phyloP scores from a whole-genome alignment of 495 filamentous ascomycete species.

The Oidiodendron maius region DNA sequence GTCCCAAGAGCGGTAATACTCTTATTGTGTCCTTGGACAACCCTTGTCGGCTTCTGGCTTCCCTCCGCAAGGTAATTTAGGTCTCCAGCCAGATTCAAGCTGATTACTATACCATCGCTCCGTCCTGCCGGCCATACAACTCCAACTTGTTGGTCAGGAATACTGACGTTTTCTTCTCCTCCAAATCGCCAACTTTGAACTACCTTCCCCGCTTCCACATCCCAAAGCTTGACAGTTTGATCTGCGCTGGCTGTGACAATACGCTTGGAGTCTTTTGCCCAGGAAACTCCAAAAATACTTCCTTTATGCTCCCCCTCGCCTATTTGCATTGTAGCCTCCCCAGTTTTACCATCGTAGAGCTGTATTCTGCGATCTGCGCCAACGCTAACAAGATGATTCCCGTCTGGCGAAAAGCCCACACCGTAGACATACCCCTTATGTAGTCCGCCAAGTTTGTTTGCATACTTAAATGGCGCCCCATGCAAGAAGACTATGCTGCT shows the following conservation, averaged over 20 bases:
- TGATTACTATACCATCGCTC: conserved; percentile 81
- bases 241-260: conserved; percentile 93
- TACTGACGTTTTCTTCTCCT: conserved; percentile 65
- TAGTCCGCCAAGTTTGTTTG: conserved; percentile 60
- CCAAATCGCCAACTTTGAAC: conserved; percentile 82
- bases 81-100: conserved; percentile 79
- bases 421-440: conserved; percentile 88
- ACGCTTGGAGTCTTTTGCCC: conserved; percentile 80
- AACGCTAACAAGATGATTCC: conserved; percentile 74
- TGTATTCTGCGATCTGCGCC: conserved; percentile 86
- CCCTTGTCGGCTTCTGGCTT: conserved; percentile 56
- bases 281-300: conserved; percentile 86
- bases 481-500: conserved; percentile 85
- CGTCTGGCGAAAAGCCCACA: conserved; percentile 86
- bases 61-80: conserved; percentile 81
- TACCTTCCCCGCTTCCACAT: conserved; percentile 71
- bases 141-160: conserved; percentile 87
- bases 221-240: conserved; percentile 86
- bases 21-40: conserved; percentile 91
- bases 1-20: conserved; percentile 71
- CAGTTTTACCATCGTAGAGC: conserved; percentile 92
- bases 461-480: conserved; percentile 92
- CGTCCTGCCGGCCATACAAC: conserved; percentile 86
- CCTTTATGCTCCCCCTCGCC: conserved; percentile 81
- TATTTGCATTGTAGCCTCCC: conserved; percentile 70